phyloP scores from a whole-genome alignment of 495 filamentous ascomycete genomes.

The Penicillium goetzii region DNA sequence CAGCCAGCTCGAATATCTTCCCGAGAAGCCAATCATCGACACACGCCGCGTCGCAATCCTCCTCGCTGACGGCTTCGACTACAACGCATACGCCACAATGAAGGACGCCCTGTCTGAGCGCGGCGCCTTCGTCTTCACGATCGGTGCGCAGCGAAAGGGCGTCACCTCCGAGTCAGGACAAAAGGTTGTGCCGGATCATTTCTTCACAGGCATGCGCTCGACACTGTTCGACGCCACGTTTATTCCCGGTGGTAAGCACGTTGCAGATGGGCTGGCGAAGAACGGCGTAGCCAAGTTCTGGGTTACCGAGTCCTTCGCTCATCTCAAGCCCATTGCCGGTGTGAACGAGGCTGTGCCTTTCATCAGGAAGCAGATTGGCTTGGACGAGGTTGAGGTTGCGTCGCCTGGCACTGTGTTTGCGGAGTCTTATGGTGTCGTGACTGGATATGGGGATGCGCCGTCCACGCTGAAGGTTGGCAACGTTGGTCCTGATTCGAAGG shows the following conservation, averaged over 20 bases:
- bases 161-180: constrained; percentile 58
- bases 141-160: constrained; percentile 59
- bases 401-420: constrained; percentile 57
- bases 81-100: constrained; percentile 63
- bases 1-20: constrained; percentile 69
- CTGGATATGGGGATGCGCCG: constrained; percentile 38
- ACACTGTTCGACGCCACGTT: constrained; percentile 87
- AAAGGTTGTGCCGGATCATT: constrained; percentile 73
- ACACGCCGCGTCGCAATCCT: constrained; percentile 78
- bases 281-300: constrained; percentile 81
- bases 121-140: constrained; percentile 70
- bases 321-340: constrained; percentile 78
- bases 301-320: constrained; percentile 81
- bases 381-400: constrained; percentile 60
- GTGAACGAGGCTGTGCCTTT: constrained; percentile 71
- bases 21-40: constrained; percentile 64
- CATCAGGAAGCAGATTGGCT: constrained; percentile 55
- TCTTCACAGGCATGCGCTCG: constrained; percentile 79
- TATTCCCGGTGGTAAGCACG: constrained; percentile 70
- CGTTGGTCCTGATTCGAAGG: constrained; percentile 53
- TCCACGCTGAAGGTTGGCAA: constrained; percentile 45
- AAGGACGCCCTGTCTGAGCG: constrained; percentile 63
- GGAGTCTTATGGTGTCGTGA: constrained; percentile 52
- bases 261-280: constrained; percentile 52
- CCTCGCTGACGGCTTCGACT: constrained; percentile 81